Percentiles rank a stretch among this genome's conserved stretches.
Evolutionary conservation across 495 filamentous ascomycete species (phyloP).

Genomic region (Ramalina intermedia): DNA sequence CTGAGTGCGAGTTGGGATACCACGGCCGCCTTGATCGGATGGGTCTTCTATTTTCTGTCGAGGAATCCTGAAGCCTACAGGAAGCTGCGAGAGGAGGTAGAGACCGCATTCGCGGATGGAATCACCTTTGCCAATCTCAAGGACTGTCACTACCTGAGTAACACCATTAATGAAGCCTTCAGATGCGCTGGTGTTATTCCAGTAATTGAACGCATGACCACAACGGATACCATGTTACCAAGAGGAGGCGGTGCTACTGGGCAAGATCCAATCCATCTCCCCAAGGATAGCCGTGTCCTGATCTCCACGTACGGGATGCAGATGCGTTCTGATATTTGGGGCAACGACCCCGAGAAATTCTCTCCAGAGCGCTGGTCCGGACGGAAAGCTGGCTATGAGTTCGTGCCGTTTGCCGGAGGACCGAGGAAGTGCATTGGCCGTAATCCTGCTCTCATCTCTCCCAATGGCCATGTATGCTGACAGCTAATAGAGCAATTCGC

Average conservation of each 20-base stretch:
- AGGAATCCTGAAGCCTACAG: background rate
- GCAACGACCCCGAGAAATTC: conserved; percentile 34
- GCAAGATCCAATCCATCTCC: conserved; percentile 31
- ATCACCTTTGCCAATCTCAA: background rate
- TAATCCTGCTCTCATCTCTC: background rate
- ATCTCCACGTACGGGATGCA: conserved; percentile 35
- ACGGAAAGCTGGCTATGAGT: conserved; percentile 32
- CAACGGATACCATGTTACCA: conserved; percentile 36
- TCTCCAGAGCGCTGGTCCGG: conserved; percentile 40
- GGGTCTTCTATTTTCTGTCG: background rate
- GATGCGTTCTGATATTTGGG: conserved; percentile 40
- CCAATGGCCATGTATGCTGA: background rate
- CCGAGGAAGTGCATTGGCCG: conserved; percentile 33
- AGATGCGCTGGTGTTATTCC: conserved; percentile 38
- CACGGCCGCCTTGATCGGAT: conserved; percentile 26
- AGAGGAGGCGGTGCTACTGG: conserved; percentile 51
- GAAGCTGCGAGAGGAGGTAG: conserved; percentile 17
- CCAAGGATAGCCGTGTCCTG: conserved; percentile 26
- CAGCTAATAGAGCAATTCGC: conserved; percentile 29
- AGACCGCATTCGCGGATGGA: conserved; percentile 5
- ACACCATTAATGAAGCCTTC: background rate
- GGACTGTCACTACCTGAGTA: background rate
- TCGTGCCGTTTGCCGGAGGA: conserved; percentile 43
- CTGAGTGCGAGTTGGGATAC: conserved; percentile 30
- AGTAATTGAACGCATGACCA: conserved; percentile 31